Percentiles rank a stretch among this genome's conserved stretches.
phyloP scores from a whole-genome alignment of 306 rosid species.

The Cucumis melo region DNA sequence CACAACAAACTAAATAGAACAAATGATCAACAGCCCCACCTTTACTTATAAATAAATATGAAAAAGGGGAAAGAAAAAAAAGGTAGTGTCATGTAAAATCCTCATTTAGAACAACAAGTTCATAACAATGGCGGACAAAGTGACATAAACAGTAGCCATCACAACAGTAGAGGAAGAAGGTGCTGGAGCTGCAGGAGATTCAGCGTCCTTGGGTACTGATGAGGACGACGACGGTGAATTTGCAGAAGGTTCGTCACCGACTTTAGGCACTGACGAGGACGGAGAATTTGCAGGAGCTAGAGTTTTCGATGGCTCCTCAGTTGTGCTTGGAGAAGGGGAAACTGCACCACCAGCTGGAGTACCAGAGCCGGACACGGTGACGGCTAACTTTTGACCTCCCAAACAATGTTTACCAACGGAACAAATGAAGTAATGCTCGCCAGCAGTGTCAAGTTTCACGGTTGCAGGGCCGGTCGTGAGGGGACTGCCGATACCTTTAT shows the following conservation, averaged over 20 bases:
- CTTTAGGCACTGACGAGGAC: neutral
- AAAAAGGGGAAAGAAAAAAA: too few species aligned
- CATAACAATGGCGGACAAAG: neutral
- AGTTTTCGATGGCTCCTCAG: neutral
- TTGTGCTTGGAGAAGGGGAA: neutral
- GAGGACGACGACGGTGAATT: too few species aligned
- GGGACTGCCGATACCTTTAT: neutral
- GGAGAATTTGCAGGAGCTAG: neutral
- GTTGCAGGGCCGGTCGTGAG: neutral
- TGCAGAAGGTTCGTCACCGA: too few species aligned
- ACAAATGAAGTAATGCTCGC: neutral
- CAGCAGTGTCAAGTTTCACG: neutral
- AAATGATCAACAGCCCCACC: too few species aligned
- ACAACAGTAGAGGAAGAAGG: neutral
- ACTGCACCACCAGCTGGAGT: neutral
- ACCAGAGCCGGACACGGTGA: neutral
- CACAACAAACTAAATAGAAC: too few species aligned
- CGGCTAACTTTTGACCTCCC: neutral
- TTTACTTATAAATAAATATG: too few species aligned
- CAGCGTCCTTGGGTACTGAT: neutral
- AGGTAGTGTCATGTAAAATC: too few species aligned
- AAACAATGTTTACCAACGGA: constrained; percentile 9
- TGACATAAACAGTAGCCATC: neutral
- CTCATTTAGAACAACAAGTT: neutral
- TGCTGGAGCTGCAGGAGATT: neutral